Base-by-base conservation (phyloP, 1,139 yeast species). In the Sugiyamaella grinbergsii region DNA sequence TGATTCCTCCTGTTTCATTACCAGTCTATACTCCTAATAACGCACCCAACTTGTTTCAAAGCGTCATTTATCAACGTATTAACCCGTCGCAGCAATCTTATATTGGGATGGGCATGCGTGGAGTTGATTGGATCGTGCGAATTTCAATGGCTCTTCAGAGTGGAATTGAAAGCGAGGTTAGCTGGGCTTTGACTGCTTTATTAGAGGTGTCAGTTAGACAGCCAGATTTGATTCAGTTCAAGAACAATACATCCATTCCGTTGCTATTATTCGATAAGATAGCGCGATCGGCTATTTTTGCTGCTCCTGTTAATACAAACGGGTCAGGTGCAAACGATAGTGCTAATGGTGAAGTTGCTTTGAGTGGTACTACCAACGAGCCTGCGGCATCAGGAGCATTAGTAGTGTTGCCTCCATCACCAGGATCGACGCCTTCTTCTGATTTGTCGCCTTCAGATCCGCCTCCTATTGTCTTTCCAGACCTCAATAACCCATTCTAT, bases 121-220 rank as follows among this genome's bases (percentile, higher is more conserved):
- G 72, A 13, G 64, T 61, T 3, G 67, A 65, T 44, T 59, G 61
- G 49, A 69, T 81, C 61, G 75, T 75, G 37, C 73, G 95, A 49
- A 78, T 86, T 45, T 71, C 74, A 47, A 77, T 86, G 81, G 79
- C 90, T 1, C 77, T 86, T 55, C 75, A 75, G 57, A 77, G 82
- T 4, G 84, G 82, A 1, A 68, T 85, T 24, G 75, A 71, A 32
- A 70, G 74, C 16, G 95, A 86, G 62, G 72, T 82, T 32, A 78
- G 77, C 56, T 85, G 89, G 82, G 85, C 90, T 1, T 68, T 85
- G 44, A 73, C 76, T 36, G 76, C 83, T 6, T 71, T 85, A 55
- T 77, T 86, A 18, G 78, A 79, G 53, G 70, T 80, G 47, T 81
- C 89, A 3, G 74, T 72, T 58, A 73, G 75, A 34, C 71, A 72